phyloP scores from a whole-genome alignment of 2,329 filamentous ascomycete species.

The Botryotinia globosa region DNA sequence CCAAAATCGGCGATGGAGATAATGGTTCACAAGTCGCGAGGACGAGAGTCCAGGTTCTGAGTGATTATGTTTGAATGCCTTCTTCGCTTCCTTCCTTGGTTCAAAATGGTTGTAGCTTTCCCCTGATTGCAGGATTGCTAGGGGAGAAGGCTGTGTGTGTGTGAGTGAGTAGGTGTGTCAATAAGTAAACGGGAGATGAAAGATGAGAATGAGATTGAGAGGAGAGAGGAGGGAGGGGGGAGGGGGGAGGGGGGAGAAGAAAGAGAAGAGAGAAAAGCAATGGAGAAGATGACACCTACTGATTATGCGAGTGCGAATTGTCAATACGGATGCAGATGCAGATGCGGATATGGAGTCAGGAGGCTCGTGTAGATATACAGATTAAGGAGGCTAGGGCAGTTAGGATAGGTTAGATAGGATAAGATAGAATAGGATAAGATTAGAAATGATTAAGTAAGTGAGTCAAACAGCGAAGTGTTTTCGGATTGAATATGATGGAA shows the following conservation, averaged over 20 bases:
- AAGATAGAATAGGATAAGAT: background rate
- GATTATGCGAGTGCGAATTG: background rate
- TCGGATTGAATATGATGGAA: background rate
- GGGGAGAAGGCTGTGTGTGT: too few species aligned
- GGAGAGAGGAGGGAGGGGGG: background rate
- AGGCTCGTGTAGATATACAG: background rate
- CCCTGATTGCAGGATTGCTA: background rate
- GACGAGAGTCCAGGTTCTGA: constrained; percentile 58
- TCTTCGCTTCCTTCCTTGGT: background rate
- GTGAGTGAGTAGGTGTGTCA: too few species aligned
- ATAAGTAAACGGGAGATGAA: background rate
- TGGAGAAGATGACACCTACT: background rate
- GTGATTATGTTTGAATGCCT: constrained; percentile 43
- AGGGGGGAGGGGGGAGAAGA: too few species aligned
- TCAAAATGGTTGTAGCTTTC: background rate
- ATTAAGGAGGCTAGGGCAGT: background rate
- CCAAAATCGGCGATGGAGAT: constrained; percentile 53
- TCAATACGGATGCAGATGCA: background rate
- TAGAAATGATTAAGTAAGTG: background rate
- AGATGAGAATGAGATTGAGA: background rate
- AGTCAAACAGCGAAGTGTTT: background rate
- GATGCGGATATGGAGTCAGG: background rate
- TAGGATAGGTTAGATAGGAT: background rate
- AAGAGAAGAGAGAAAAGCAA: background rate
- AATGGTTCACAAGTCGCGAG: constrained; percentile 57